Evolutionary conservation across 1,284 basidiomycete species (phyloP).

Genomic region (Fistulinella cinereoalba): DNA sequence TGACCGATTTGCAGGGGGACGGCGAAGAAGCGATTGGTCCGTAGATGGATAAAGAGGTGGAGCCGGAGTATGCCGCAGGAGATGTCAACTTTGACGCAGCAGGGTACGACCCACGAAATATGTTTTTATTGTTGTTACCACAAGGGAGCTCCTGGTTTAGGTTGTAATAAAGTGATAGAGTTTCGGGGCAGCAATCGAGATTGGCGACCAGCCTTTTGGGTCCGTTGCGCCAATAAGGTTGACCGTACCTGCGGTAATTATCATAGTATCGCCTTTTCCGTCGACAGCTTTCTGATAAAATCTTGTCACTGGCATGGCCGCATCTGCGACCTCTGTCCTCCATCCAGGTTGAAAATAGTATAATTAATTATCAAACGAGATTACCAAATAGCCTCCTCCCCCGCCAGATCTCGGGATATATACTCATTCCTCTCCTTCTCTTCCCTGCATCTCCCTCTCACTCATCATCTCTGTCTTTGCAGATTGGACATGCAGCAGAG

Average conservation of each 20-base stretch:
- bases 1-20: constrained; percentile 19
- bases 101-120: not conserved
- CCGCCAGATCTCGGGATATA: constrained; percentile 37
- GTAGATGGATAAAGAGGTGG: constrained; percentile 6
- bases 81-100: not conserved
- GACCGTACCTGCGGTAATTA: constrained; percentile 31
- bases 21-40: constrained; percentile 16
- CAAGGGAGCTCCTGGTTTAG: constrained; percentile 20
- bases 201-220: constrained; percentile 41
- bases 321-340: constrained; percentile 13
- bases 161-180: constrained; percentile 43
- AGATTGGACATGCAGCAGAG: constrained; percentile 48
- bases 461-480: not conserved
- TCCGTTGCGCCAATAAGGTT: constrained; percentile 38
- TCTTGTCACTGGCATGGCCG: constrained; percentile 9
- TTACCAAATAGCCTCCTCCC: constrained; percentile 27
- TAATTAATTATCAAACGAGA: constrained; percentile 41
- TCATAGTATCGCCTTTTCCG: constrained; percentile 22
- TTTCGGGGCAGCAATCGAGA: constrained; percentile 35
- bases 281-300: constrained; percentile 26
- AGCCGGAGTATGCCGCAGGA: constrained; percentile 19
- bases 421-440: constrained; percentile 18
- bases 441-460: constrained; percentile 2
- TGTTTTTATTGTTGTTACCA: constrained; percentile 7
- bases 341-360: constrained; percentile 30